These are phyloP conservation scores for Pythium oligandrum DNA, from an alignment of 352 stramenopile genomes.

Conservation along the genomic window DNA sequence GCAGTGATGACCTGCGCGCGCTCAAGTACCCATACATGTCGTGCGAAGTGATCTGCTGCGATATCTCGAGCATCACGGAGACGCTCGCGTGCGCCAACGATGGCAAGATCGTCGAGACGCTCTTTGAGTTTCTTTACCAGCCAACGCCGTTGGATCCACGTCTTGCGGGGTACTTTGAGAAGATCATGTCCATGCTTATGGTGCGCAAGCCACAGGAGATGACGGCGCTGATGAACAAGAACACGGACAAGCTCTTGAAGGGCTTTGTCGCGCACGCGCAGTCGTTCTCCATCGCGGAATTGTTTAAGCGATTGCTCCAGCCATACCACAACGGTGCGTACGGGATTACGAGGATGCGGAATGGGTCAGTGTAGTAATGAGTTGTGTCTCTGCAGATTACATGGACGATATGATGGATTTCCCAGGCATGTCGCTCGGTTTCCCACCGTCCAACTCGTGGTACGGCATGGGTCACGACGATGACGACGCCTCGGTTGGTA, in stretches of 20 bases:
- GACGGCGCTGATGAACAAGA: constrained; percentile 79
- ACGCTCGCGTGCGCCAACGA: constrained; percentile 68
- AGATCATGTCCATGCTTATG: constrained; percentile 89
- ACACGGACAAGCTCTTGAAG: constrained; percentile 62
- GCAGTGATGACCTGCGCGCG: constrained; percentile 50
- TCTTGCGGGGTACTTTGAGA: constrained; percentile 97
- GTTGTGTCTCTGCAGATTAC: constrained; percentile 39
- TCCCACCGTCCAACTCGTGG: constrained; percentile 69
- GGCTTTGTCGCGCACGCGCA: constrained; percentile 61
- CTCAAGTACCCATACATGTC: constrained; percentile 97
- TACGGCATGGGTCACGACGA: constrained; percentile 61
- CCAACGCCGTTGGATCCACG: constrained; percentile 86
- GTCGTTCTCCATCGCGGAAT: constrained; percentile 77
- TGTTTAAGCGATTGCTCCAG: constrained; percentile 81
- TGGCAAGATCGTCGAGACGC: constrained; percentile 78
- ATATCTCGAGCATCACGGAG: constrained; percentile 93
- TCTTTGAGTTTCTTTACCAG: constrained; percentile 91
- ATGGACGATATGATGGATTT: constrained; percentile 88
- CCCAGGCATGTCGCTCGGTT: constrained; percentile 67
- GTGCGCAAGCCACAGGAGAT: constrained; percentile 84
- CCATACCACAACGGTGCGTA: constrained; percentile 61
- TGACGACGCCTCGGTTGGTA: constrained; percentile 58
- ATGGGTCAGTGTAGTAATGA: background rate
- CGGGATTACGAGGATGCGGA: no score
- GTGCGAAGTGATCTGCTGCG: constrained; percentile 97